A percentile compares a stretch with the other conserved stretches of the same genome.
Conservation (phyloP, 139 green algal genomes). For the Ostreobium quekettii region DNA sequence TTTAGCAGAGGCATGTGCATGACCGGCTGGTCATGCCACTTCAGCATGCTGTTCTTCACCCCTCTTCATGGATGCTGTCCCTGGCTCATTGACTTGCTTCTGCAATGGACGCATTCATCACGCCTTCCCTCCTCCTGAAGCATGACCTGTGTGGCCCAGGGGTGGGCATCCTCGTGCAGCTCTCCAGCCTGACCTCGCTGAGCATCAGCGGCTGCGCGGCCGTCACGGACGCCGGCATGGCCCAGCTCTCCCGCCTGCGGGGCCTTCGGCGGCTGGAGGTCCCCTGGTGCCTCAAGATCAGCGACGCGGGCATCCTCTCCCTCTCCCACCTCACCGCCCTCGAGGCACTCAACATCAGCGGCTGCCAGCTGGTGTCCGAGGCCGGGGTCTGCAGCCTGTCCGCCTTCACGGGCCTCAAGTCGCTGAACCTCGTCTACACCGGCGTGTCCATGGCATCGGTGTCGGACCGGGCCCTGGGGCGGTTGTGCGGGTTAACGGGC, state of each 20-base stretch:
- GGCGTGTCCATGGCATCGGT: constrained; percentile 30
- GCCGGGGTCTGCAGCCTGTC: constrained; percentile 27
- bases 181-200: constrained; percentile 23
- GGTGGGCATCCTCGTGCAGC: constrained; percentile 23
- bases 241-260: constrained; percentile 26
- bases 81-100: neutral
- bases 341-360: constrained; percentile 35
- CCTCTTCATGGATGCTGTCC: neutral
- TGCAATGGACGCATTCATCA: neutral
- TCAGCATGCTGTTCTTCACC: neutral
- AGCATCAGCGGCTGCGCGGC: constrained; percentile 37
- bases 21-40: too few species aligned
- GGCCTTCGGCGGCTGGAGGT: constrained; percentile 30
- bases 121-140: too few species aligned
- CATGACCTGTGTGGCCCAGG: constrained; percentile 18
- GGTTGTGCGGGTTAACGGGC: constrained; percentile 17
- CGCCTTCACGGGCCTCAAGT: constrained; percentile 22
- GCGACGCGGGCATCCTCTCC: constrained; percentile 25
- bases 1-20: too few species aligned
- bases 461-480: constrained; percentile 25
- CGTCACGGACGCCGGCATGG: constrained; percentile 30
- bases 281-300: constrained; percentile 42
- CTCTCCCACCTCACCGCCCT: constrained; percentile 27
- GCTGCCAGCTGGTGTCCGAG: constrained; percentile 42
- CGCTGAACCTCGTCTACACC: constrained; percentile 26